Evolutionary conservation across 441 rosid species (phyloP), one percentile per base, ranked within the genome.

Genomic region (Sinapis alba): DNA sequence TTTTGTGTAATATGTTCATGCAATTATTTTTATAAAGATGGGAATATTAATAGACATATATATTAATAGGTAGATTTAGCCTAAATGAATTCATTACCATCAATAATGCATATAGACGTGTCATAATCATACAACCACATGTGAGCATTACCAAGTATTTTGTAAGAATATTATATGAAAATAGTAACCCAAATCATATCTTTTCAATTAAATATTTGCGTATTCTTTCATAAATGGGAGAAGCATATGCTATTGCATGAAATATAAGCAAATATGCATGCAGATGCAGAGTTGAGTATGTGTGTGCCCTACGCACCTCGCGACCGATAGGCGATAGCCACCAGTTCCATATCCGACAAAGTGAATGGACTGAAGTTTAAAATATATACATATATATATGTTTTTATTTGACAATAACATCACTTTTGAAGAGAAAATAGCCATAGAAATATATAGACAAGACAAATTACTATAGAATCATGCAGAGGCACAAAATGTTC

Each of bases 321-420:
- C 34, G 71, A 21, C 26, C 28, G 60, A 56, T 23, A 28, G 41
- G 24, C 28, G 60, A 56, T 23, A 28, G 41, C 62, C 50, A 74
- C 73, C 43, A 59, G 50, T 67, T 74, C 53, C 56, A 68, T 13
- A 68, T 68, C 23, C 57, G 68, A 61, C 63, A 68, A 75, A 74
- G 24, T 21, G 36, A 15, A n/a, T n/a, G n/a, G n/a, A n/a, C 24
- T 71, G 26, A 59, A 26, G 13, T 57, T 61, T n/a, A n/a, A 23
- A 12, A 19, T 62, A 12, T 2, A n/a, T n/a, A n/a, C n/a, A n/a
- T n/a, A n/a, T n/a, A n/a, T 43, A 47, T 61, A 2, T 30, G 18
- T 30, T 28, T 28, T 50, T 50, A 56, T 57, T 24, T 26, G 32
- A 57, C 34, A 28, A 58, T 24, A 57, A 58, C 2, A 58, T 26